Percentiles rank a stretch among this genome's conserved stretches.
These are phyloP conservation scores for Syncephalastrum contaminatum DNA, from an alignment of 371 early-diverging fungal species.

Conservation along the genomic window DNA sequence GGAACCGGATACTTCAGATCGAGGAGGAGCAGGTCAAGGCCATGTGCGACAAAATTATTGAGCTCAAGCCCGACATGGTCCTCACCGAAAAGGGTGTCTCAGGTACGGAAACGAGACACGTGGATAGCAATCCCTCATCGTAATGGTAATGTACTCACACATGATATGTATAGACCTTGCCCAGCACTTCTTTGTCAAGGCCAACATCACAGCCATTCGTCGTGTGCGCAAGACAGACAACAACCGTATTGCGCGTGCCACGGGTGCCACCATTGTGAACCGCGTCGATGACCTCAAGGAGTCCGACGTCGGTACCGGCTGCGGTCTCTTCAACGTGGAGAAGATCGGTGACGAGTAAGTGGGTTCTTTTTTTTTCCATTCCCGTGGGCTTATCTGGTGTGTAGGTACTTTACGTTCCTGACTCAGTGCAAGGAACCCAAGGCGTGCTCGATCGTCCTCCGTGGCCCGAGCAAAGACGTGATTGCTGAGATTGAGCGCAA, in stretches of 20 bases:
- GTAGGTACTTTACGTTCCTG: constrained; percentile 90
- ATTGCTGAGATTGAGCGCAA: constrained; percentile 99
- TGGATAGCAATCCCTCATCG: constrained; percentile 23
- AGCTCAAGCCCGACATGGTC: constrained; percentile 97
- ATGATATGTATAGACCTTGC: constrained; percentile 75
- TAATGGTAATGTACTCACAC: constrained; percentile 21
- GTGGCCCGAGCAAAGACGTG: constrained; percentile 99
- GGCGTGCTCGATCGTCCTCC: constrained; percentile 98
- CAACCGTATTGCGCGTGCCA: constrained; percentile 97
- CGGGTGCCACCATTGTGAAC: constrained; percentile 98
- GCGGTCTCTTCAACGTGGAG: constrained; percentile 95
- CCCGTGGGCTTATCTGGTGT: not conserved
- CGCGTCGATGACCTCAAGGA: constrained; percentile 97
- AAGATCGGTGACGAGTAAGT: constrained; percentile 98
- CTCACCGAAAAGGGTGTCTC: constrained; percentile 99
- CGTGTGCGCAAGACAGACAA: constrained; percentile 99
- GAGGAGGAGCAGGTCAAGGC: constrained; percentile 99
- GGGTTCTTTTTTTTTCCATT: constrained; percentile 14
- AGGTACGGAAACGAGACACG: constrained; percentile 43
- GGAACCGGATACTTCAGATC: constrained; percentile 96
- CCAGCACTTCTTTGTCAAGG: constrained; percentile 97
- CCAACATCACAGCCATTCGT: constrained; percentile 98
- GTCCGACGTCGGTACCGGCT: constrained; percentile 92
- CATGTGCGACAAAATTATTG: constrained; percentile 96
- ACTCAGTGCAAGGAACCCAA: constrained; percentile 96